Evolutionary conservation across 176 grass and related monocot genomes (phyloP).

Genomic region (Oryza longistaminata): DNA sequence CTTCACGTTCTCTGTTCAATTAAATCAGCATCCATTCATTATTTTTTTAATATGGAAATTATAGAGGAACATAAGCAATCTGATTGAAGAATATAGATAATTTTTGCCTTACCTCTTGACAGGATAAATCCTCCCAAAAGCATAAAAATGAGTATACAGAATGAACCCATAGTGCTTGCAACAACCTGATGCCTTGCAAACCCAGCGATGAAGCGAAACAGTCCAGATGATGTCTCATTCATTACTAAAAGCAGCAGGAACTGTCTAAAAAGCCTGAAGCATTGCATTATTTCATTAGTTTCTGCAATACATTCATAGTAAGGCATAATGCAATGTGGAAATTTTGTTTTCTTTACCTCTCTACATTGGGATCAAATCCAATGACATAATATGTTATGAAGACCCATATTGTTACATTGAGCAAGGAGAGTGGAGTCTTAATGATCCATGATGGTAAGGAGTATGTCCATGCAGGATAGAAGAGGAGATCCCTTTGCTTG

Average conservation of each 20-base stretch:
- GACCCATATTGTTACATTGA: constrained; percentile 78
- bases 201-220: constrained; percentile 68
- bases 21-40: background rate
- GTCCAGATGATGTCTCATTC: constrained; percentile 63
- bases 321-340: background rate
- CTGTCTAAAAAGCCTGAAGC: constrained; percentile 70
- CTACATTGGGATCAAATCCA: constrained; percentile 74
- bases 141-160: constrained; percentile 59
- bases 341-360: constrained; percentile 46
- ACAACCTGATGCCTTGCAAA: constrained; percentile 71
- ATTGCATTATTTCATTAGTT: constrained; percentile 16
- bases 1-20: constrained; percentile 69
- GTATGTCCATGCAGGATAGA: constrained; percentile 83
- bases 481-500: constrained; percentile 86
- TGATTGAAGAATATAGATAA: background rate
- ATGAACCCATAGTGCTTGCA: constrained; percentile 71
- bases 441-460: constrained; percentile 74
- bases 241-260: constrained; percentile 62
- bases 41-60: constrained; percentile 3
- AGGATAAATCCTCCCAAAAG: constrained; percentile 75
- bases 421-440: constrained; percentile 59
- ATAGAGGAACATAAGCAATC: background rate
- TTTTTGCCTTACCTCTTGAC: constrained; percentile 55
- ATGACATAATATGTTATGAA: constrained; percentile 81
- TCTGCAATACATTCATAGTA: background rate